phyloP scores from a whole-genome alignment of 2,329 filamentous ascomycete genomes.

The Chaetomium strumarium region DNA sequence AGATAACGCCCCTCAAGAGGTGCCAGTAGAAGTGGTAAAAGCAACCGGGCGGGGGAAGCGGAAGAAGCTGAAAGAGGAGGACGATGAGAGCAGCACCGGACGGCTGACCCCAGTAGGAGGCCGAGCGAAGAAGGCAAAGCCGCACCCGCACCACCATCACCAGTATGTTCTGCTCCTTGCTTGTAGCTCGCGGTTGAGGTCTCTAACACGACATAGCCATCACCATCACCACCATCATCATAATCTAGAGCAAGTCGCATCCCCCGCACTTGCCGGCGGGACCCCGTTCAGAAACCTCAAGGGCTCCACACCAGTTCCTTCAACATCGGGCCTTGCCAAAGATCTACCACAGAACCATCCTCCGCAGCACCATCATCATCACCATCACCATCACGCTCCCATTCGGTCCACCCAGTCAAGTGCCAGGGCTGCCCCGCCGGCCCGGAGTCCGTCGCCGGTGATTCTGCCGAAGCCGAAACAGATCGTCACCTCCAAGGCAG shows the following conservation, averaged over 20 bases:
- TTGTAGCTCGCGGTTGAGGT: not conserved
- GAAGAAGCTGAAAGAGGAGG: slow-evolving; percentile 73
- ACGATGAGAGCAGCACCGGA: slow-evolving; percentile 63
- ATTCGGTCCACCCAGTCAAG: slow-evolving; percentile 30
- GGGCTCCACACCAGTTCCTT: slow-evolving; percentile 39
- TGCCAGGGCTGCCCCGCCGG: slow-evolving; percentile 26
- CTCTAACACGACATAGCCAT: slow-evolving; percentile 27
- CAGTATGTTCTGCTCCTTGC: slow-evolving; percentile 46
- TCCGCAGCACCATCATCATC: slow-evolving; percentile 34
- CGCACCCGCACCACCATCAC: slow-evolving; percentile 59
- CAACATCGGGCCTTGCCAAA: slow-evolving; percentile 35
- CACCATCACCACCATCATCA: slow-evolving; percentile 54
- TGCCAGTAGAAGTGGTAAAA: slow-evolving; percentile 40
- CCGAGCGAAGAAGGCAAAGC: slow-evolving; percentile 62
- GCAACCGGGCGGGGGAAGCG: slow-evolving; percentile 48
- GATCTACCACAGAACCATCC: slow-evolving; percentile 36
- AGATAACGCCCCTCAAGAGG: slow-evolving; percentile 39
- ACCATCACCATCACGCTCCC: slow-evolving; percentile 48
- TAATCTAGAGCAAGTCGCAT: slow-evolving; percentile 38
- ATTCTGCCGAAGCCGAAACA: slow-evolving; percentile 57
- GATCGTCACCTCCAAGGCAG: slow-evolving; percentile 60
- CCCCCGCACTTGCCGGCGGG: slow-evolving; percentile 37
- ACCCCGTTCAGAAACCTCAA: slow-evolving; percentile 47
- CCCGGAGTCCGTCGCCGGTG: slow-evolving; percentile 36
- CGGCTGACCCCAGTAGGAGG: slow-evolving; percentile 52